A percentile compares a stretch with the other conserved stretches of the same genome.
Conservation (phyloP, 2,329 filamentous ascomycete species). For the Colletotrichum nymphaeae region DNA sequence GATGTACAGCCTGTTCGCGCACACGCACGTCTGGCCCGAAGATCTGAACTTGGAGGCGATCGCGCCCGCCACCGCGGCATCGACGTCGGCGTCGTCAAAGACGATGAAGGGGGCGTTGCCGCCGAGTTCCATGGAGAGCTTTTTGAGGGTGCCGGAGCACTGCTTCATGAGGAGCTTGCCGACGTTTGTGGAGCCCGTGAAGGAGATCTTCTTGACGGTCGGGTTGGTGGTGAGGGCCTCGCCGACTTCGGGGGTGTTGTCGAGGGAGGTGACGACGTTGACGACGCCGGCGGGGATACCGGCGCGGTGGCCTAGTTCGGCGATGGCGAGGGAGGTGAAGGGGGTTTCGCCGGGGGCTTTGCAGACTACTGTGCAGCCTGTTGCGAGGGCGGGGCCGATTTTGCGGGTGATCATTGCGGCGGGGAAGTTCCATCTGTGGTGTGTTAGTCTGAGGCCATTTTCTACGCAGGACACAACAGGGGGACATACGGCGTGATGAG, state of each 20-base stretch:
- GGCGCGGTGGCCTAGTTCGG: slow-evolving; percentile 86
- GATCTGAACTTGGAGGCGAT: slow-evolving; percentile 92
- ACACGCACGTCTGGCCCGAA: slow-evolving; percentile 96
- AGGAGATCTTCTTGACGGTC: slow-evolving; percentile 88
- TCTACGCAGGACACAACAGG: slow-evolving; percentile 20
- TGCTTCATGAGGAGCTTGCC: slow-evolving; percentile 90
- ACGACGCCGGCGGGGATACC: slow-evolving; percentile 92
- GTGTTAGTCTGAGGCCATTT: not conserved
- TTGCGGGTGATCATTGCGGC: slow-evolving; percentile 81
- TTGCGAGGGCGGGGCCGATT: slow-evolving; percentile 81
- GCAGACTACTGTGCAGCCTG: slow-evolving; percentile 93
- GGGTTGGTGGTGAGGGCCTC: slow-evolving; percentile 80
- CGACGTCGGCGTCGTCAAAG: slow-evolving; percentile 93
- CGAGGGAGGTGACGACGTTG: slow-evolving; percentile 84
- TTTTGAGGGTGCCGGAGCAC: slow-evolving; percentile 85
- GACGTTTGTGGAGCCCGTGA: slow-evolving; percentile 83
- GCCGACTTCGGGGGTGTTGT: slow-evolving; percentile 85
- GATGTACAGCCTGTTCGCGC: slow-evolving; percentile 85
- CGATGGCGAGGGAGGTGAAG: slow-evolving; percentile 87
- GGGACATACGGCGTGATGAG: slow-evolving; percentile 75
- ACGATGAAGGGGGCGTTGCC: slow-evolving; percentile 97
- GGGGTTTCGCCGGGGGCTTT: slow-evolving; percentile 95
- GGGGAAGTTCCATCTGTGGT: slow-evolving; percentile 81
- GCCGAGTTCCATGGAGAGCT: slow-evolving; percentile 87
- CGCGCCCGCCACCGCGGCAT: slow-evolving; percentile 84